These are phyloP conservation scores for Xeromyces bisporus DNA, from an alignment of 495 filamentous ascomycete genomes.

Conservation along the genomic window DNA sequence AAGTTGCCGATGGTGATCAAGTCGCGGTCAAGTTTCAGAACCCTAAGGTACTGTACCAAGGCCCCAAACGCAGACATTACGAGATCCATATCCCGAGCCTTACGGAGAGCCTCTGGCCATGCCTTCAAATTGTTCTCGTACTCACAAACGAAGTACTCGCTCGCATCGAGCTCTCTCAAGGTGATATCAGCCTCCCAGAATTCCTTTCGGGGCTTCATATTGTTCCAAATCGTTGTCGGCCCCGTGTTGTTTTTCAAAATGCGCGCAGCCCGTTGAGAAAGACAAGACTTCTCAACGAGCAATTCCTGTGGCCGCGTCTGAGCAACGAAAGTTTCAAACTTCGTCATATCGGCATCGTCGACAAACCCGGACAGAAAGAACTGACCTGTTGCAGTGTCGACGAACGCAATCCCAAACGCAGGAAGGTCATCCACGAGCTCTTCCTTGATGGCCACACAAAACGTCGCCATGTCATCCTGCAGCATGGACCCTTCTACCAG, in stretches of 20 bases:
- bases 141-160: slow-evolving; percentile 57
- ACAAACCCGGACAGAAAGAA: slow-evolving; percentile 84
- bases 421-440: slow-evolving; percentile 57
- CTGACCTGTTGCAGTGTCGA: slow-evolving; percentile 90
- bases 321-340: slow-evolving; percentile 94
- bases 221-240: slow-evolving; percentile 90
- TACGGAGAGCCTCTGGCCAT: slow-evolving; percentile 64
- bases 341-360: slow-evolving; percentile 88
- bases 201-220: slow-evolving; percentile 72
- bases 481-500: slow-evolving; percentile 93
- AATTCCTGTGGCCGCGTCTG: slow-evolving; percentile 84
- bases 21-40: slow-evolving; percentile 77
- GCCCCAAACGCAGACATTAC: slow-evolving; percentile 89
- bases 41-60: slow-evolving; percentile 68
- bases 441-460: slow-evolving; percentile 93
- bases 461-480: slow-evolving; percentile 94
- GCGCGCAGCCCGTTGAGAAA: slow-evolving; percentile 73
- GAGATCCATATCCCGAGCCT: slow-evolving; percentile 62
- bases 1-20: slow-evolving; percentile 86
- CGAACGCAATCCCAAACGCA: slow-evolving; percentile 81
- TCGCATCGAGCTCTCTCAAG: slow-evolving; percentile 63
- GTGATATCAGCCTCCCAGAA: slow-evolving; percentile 83
- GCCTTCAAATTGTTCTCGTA: slow-evolving; percentile 45
- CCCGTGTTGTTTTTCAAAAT: slow-evolving; percentile 92
- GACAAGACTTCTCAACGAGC: slow-evolving; percentile 70